Evolutionary conservation across 305 asterid genomes (phyloP), one percentile per base, ranked within the genome.

Genomic region (Fraxinus dipetala): DNA sequence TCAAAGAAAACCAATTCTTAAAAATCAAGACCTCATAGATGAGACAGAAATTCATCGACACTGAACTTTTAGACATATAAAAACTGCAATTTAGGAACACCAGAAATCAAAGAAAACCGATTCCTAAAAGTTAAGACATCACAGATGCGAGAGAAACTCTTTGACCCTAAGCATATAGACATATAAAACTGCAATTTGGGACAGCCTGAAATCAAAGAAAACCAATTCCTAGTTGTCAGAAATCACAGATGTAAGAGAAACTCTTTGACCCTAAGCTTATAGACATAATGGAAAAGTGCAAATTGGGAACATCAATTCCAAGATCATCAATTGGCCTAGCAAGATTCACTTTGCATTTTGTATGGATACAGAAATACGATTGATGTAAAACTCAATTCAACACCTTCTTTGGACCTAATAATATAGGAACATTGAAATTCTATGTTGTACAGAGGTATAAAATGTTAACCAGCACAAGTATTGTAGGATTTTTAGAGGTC

Each of bases 151-250:
- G 3, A 61, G 70, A 22, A 61, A 22, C 28, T 20, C 13, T 2
- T 22, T 18, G 69, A 59, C 3, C 22, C 69, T 20, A 59, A n/a
- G 18, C 69, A 5, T 59, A 59, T 59, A 2, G 4, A 78, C 32
- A 30, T 63, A n/a, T 20, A 24, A 73, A 63, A 61, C 72, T 8
- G 72, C 32, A 61, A 22, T 7, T 8, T 61, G 72, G 14, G 34
- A 22, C 99, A 85, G 94, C 56, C 98, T 92, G 94, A 48, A 87
- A 78, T 51, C 6, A 63, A 9, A 26, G 9, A 24, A 63, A 26
- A 63, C 2, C 67, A n/a, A 56, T n/a, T 18, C 72, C 18, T 26
- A 65, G 3, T 7, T 2, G 31, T 8, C 72, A 61, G 31, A 24
- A 6, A 22, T 20, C 31, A 61, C 13, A 61, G 31, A 61, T 20